Conservation (phyloP, 371 early-diverging fungal species). For the Rhizomucor miehei region DNA sequence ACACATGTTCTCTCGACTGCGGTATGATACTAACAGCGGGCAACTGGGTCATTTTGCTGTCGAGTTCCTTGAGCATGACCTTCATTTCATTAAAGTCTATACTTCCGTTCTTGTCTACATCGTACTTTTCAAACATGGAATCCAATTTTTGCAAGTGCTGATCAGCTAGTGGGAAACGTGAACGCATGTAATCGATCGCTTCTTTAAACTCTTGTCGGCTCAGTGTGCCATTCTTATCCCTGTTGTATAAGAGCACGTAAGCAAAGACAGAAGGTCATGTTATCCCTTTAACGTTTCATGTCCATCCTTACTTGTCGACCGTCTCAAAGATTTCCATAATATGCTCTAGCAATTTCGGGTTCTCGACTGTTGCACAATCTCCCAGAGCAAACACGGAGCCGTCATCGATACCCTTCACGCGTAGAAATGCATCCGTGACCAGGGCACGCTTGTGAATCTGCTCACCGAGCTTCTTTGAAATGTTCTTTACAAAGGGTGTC, state of each 20-base stretch:
- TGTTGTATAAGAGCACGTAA: background rate
- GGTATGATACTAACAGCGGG: constrained; percentile 57
- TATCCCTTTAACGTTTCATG: background rate
- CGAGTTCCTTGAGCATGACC: constrained; percentile 55
- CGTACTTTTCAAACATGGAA: constrained; percentile 57
- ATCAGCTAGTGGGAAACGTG: constrained; percentile 51
- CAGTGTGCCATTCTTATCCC: constrained; percentile 49
- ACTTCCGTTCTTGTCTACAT: constrained; percentile 53
- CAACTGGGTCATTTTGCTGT: constrained; percentile 66
- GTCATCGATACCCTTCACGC: constrained; percentile 62
- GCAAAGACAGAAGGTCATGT: background rate
- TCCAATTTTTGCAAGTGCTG: constrained; percentile 51
- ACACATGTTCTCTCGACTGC: background rate
- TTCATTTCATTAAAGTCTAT: constrained; percentile 65
- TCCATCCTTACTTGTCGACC: constrained; percentile 42
- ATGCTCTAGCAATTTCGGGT: constrained; percentile 59
- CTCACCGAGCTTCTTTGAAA: constrained; percentile 41
- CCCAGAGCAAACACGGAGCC: constrained; percentile 80
- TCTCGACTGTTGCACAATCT: constrained; percentile 82
- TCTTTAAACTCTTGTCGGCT: constrained; percentile 46
- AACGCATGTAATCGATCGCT: constrained; percentile 35
- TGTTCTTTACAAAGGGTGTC: constrained; percentile 59
- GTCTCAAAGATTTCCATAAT: constrained; percentile 52
- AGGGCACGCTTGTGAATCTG: constrained; percentile 69
- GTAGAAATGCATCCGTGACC: constrained; percentile 67